These are phyloP conservation scores for Globisporangium camurandrum DNA, from an alignment of 352 stramenopile genomes.

Conservation along the genomic window DNA sequence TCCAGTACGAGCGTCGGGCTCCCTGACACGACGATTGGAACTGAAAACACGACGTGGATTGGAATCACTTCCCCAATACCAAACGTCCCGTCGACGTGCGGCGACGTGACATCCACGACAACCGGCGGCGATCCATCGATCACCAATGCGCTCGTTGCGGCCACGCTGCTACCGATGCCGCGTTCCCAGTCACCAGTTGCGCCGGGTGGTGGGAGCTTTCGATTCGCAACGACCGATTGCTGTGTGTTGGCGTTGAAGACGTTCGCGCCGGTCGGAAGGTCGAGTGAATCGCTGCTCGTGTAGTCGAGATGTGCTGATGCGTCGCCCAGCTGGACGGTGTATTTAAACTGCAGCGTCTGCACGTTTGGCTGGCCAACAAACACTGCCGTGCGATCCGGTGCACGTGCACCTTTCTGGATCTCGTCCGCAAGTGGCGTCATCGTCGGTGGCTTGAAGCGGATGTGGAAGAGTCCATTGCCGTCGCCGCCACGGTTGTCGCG, in stretches of 20 bases:
- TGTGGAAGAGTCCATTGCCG: constrained; percentile 27
- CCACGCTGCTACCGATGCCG: constrained; percentile 55
- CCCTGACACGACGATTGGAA: constrained; percentile 47
- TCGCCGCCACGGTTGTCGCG: constrained; percentile 35
- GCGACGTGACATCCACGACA: constrained; percentile 47
- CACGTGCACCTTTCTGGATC: constrained; percentile 43
- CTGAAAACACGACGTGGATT: constrained; percentile 67
- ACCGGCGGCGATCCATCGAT: constrained; percentile 45
- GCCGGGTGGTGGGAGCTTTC: constrained; percentile 37
- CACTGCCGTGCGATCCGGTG: constrained; percentile 26
- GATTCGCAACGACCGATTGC: constrained; percentile 20
- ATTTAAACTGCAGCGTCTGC: constrained; percentile 50
- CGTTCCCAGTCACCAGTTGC: constrained; percentile 52
- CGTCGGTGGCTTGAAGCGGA: constrained; percentile 31
- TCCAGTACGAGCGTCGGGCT: constrained; percentile 55
- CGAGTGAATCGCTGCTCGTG: constrained; percentile 44
- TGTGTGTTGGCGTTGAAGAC: constrained; percentile 47
- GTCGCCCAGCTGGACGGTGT: constrained; percentile 55
- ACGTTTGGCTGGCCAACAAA: constrained; percentile 24
- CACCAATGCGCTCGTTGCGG: constrained; percentile 28
- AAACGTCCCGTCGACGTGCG: constrained; percentile 54
- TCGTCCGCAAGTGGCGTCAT: constrained; percentile 52
- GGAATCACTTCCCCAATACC: constrained; percentile 63
- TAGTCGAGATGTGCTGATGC: constrained; percentile 60
- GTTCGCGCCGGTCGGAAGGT: constrained; percentile 18